phyloP scores from a whole-genome alignment of 768 basidiomycete species.

The Tulasnella sp. region DNA sequence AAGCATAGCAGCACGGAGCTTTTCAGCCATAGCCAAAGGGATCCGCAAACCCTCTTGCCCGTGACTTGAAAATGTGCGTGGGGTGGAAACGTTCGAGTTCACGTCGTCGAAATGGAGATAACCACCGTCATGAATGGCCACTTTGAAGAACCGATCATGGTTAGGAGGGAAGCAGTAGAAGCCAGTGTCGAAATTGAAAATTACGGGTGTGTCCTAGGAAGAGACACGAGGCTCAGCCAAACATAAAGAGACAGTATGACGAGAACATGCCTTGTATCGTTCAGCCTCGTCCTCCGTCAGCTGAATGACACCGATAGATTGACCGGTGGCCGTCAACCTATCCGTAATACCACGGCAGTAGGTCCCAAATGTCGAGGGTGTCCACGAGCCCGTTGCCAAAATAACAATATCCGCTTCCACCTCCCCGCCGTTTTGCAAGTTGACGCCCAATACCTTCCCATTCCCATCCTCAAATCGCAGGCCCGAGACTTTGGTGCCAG shows the following conservation, averaged over 20 bases:
- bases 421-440: slow-evolving; percentile 42
- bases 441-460: slow-evolving; percentile 40
- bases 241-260: not conserved
- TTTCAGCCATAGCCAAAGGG: slow-evolving; percentile 41
- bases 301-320: slow-evolving; percentile 64
- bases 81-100: slow-evolving; percentile 25
- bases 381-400: slow-evolving; percentile 75
- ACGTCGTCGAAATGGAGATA: slow-evolving; percentile 31
- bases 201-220: slow-evolving; percentile 40
- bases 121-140: slow-evolving; percentile 66
- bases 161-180: slow-evolving; percentile 81
- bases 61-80: slow-evolving; percentile 46
- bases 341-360: slow-evolving; percentile 34
- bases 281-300: slow-evolving; percentile 58
- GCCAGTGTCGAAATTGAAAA: slow-evolving; percentile 58
- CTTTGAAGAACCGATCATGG: slow-evolving; percentile 54
- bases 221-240: not conserved
- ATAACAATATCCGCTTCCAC: slow-evolving; percentile 46
- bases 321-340: slow-evolving; percentile 67
- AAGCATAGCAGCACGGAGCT: slow-evolving; percentile 41
- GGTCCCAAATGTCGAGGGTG: slow-evolving; percentile 60
- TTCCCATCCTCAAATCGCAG: slow-evolving; percentile 33
- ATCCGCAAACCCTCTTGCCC: slow-evolving; percentile 46
- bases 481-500: slow-evolving; percentile 44
- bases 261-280: slow-evolving; percentile 32